Percentiles rank a stretch among this genome's conserved stretches.
These are phyloP conservation scores for Fomitiporia mediterranea DNA, from an alignment of 1,284 basidiomycete species.

Conservation along the genomic window DNA sequence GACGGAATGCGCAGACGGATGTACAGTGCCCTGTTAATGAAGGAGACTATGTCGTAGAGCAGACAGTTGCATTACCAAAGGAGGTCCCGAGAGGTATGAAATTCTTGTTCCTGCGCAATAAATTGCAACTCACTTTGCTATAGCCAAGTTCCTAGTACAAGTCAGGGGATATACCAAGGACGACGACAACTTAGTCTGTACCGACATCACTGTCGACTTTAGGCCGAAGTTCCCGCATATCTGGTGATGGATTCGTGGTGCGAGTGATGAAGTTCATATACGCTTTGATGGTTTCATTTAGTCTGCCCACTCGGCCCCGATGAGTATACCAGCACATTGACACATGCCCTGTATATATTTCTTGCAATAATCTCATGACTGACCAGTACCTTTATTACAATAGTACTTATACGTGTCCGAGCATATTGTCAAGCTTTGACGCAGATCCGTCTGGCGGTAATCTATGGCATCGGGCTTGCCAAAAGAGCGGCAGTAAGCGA, in stretches of 20 bases:
- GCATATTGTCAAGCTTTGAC: no score
- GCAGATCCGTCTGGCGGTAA: no score
- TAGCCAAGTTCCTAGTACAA: conserved; percentile 83
- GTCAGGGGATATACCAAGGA: conserved; percentile 73
- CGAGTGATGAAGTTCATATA: not conserved
- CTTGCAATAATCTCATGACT: no score
- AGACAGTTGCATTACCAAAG: conserved; percentile 79
- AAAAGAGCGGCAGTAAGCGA: no score
- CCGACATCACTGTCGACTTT: conserved; percentile 77
- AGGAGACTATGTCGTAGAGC: conserved; percentile 66
- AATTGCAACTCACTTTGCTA: conserved; percentile 1
- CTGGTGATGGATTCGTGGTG: conserved; percentile 14
- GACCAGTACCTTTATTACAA: no score
- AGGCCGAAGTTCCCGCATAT: conserved; percentile 34
- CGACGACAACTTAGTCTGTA: conserved; percentile 77
- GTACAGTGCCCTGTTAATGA: conserved; percentile 75
- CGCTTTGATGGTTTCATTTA: not conserved
- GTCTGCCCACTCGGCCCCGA: no score
- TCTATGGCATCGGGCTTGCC: no score
- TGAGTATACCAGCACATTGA: no score
- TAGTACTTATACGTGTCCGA: no score
- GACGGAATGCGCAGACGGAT: conserved; percentile 63
- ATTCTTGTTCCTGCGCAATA: not conserved
- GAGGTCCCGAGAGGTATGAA: conserved; percentile 82
- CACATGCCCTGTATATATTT: no score